phyloP scores from a whole-genome alignment of 768 basidiomycete species.

The Sporobolomyces pararoseus region DNA sequence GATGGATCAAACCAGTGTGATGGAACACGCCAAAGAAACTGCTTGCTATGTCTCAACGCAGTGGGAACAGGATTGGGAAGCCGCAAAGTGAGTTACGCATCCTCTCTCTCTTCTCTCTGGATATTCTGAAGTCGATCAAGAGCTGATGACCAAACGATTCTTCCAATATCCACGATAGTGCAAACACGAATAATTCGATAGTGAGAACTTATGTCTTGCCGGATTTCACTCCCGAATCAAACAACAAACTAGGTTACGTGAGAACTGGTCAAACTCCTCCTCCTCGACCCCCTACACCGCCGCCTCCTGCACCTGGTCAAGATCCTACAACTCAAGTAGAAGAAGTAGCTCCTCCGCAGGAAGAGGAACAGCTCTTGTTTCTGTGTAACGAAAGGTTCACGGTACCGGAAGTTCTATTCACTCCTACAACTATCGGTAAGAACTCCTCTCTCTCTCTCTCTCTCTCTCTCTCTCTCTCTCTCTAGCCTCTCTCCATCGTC shows the following conservation, averaged over 20 bases:
- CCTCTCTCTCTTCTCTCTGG: not conserved
- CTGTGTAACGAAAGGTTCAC: conserved; percentile 90
- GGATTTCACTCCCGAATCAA: conserved; percentile 62
- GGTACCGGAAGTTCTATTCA: conserved; percentile 88
- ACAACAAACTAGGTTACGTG: conserved; percentile 51
- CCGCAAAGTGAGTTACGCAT: conserved; percentile 70
- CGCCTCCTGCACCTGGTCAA: conserved; percentile 51
- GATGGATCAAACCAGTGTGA: conserved; percentile 93
- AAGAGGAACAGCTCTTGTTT: conserved; percentile 58
- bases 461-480: too few species aligned
- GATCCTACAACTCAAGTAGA: too few species aligned
- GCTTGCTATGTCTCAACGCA: conserved; percentile 76
- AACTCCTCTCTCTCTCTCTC: too few species aligned
- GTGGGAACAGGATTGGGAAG: conserved; percentile 70
- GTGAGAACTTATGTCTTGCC: conserved; percentile 87
- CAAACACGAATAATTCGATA: conserved; percentile 57
- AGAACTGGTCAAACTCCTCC: conserved; percentile 50
- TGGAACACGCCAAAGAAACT: conserved; percentile 85
- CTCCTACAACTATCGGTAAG: conserved; percentile 81
- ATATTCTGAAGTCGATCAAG: not conserved
- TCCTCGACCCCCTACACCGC: conserved; percentile 7
- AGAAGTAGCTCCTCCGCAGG: not conserved
- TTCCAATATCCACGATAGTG: conserved; percentile 5
- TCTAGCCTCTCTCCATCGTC: too few species aligned
- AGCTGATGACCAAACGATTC: too few species aligned